phyloP scores from a whole-genome alignment of 352 stramenopile species.

The Pythium phragmitis region DNA sequence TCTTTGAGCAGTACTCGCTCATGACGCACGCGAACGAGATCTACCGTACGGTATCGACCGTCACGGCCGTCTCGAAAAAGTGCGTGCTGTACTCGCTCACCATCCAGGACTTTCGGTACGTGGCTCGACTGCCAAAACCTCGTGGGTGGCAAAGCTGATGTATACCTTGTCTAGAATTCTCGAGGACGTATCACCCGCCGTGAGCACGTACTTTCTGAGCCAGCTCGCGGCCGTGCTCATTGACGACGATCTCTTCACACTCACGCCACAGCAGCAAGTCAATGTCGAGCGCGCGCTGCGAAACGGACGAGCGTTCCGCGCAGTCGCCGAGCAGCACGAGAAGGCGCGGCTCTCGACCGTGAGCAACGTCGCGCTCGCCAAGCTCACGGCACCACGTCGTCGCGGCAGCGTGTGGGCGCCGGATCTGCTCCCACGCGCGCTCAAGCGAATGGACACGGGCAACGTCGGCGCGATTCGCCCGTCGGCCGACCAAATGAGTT shows the following conservation, averaged over 20 bases:
- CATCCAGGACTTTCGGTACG: constrained; percentile 76
- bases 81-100: constrained; percentile 81
- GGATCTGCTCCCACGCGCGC: constrained; percentile 58
- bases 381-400: constrained; percentile 50
- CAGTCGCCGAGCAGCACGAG: constrained; percentile 59
- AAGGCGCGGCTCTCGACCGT: constrained; percentile 54
- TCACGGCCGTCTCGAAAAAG: constrained; percentile 64
- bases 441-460: constrained; percentile 45
- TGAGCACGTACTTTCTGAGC: constrained; percentile 81
- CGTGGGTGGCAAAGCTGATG: background rate
- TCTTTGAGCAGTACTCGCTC: constrained; percentile 85
- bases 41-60: constrained; percentile 74
- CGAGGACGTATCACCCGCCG: constrained; percentile 65
- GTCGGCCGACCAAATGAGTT: background rate
- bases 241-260: constrained; percentile 65
- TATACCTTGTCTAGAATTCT: constrained; percentile 32
- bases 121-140: background rate
- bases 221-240: constrained; percentile 71
- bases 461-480: background rate
- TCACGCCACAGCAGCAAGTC: constrained; percentile 43
- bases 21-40: constrained; percentile 67
- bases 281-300: constrained; percentile 58
- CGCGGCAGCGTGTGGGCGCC: constrained; percentile 74
- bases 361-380: constrained; percentile 63
- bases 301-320: constrained; percentile 54